Evolutionary conservation across 2,329 filamentous ascomycete genomes (phyloP), one percentile per base, ranked within the genome.

Genomic region (Lojkania enalia): DNA sequence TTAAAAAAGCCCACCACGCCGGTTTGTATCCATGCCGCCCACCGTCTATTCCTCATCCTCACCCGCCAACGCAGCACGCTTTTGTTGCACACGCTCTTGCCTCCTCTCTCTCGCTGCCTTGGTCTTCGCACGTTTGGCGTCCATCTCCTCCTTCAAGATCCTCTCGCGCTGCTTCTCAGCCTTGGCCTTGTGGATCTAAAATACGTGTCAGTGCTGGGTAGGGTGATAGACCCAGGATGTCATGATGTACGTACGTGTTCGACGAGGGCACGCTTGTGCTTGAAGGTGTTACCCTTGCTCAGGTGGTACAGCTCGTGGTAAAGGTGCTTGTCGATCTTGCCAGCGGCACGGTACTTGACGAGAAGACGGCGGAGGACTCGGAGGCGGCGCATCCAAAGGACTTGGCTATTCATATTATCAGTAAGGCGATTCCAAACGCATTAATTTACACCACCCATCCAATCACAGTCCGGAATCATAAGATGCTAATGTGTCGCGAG

Each of bases 211-310:
- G 61, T 60, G 30, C 38, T 31, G 42, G 38, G 46, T 38, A 51
- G 53, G 49, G 39, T 40, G 54, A 57, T 42, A 49, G 47, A 60
- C 47, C 66, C 57, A 68, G 70, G 61, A 69, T 68, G 62, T 68
- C 63, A 68, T 67, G 51, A 46, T 46, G 44, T 43, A 90, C 94
- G 74, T 95, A 99, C 94, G 83, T 99, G 94, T 86, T 99, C 94
- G 76, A 99, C 90, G 71, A 99, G 87, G 73, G 91, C 94, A 80
- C 94, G 88, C 91, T 97, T 99, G 90, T 99, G 94, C 91, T 99
- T 99, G 88, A 99, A 99, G 77, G 94, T 92, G 87, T 99, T 99
- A 95, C 94, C 95, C 91, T 99, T 99, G 87, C 88, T 94, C 76
- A 95, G 83, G 80, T 96, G 94, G 86, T 99, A 99, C 66, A 99